Conservation (phyloP, 2,329 filamentous ascomycete species). For the Nectriaceae sp. region DNA sequence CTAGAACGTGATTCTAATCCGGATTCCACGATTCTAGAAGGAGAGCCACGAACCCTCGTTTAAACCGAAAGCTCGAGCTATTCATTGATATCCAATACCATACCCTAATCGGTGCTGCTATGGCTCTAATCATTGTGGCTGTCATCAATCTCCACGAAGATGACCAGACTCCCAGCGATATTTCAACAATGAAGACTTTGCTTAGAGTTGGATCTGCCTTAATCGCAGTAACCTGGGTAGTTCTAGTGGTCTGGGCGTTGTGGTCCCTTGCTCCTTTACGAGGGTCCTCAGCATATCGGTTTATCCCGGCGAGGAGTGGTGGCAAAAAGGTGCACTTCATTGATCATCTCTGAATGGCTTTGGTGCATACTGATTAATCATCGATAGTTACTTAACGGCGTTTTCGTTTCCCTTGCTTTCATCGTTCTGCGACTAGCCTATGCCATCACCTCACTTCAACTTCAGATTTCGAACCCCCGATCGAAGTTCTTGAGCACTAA, state of each 20-base stretch:
- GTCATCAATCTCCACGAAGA: conserved; percentile 5
- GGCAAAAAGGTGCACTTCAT: conserved; percentile 5
- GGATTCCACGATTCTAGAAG: background rate
- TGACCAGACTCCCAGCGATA: background rate
- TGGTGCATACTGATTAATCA: background rate
- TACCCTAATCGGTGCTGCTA: conserved; percentile 1
- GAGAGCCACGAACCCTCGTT: conserved; percentile 7
- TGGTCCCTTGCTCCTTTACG: conserved; percentile 4
- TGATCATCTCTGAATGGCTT: background rate
- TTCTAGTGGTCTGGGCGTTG: conserved; percentile 4
- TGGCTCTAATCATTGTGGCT: conserved; percentile 7
- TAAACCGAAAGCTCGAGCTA: conserved; percentile 11
- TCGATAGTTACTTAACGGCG: conserved; percentile 4
- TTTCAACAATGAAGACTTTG: conserved; percentile 2
- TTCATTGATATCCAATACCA: conserved; percentile 14
- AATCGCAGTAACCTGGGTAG: conserved; percentile 2
- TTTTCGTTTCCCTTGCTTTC: conserved; percentile 1
- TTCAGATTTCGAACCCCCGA: conserved; percentile 5
- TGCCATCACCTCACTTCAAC: conserved; percentile 7
- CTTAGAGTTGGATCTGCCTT: conserved; percentile 8
- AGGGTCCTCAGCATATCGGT: background rate
- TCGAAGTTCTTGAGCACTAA: conserved; percentile 8
- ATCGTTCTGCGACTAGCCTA: conserved; percentile 5
- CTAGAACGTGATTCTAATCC: background rate
- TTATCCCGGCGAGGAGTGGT: background rate